These are phyloP conservation scores for barrel medic (Medicago truncatula) DNA, from an alignment of 306 rosid genomes.

Conservation along the genomic window DNA sequence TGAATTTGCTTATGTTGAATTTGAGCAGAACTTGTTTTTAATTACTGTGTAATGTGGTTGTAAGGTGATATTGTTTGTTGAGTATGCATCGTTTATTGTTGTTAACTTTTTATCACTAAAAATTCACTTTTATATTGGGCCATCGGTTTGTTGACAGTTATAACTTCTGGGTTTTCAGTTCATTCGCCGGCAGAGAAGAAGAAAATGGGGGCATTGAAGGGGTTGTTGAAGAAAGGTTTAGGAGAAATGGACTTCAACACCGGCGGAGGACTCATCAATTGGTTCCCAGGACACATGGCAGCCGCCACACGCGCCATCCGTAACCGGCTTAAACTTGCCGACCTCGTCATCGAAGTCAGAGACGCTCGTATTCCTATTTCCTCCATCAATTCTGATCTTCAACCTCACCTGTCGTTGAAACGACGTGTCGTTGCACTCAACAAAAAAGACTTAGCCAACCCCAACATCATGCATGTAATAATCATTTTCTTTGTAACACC, in stretches of 20 bases:
- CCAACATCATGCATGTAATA: slow-evolving; percentile 81
- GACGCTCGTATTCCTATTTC: slow-evolving; percentile 89
- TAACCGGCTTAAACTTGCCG: slow-evolving; percentile 74
- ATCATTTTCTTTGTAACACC: no score
- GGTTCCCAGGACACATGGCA: slow-evolving; percentile 98
- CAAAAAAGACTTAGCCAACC: slow-evolving; percentile 87
- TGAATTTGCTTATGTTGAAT: background rate
- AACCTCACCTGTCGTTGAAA: slow-evolving; percentile 67
- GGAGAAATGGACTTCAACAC: slow-evolving; percentile 81
- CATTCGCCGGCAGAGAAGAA: background rate
- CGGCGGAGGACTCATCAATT: slow-evolving; percentile 78
- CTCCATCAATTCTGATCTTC: slow-evolving; percentile 74
- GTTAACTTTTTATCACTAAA: no score
- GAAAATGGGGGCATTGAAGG: slow-evolving; percentile 54
- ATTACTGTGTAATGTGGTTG: background rate
- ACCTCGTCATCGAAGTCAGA: slow-evolving; percentile 85
- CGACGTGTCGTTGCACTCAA: slow-evolving; percentile 81
- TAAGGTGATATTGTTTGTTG: background rate
- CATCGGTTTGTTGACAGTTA: no score
- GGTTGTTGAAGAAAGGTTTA: slow-evolving; percentile 64
- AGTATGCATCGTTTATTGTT: background rate
- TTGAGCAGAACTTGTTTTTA: background rate
- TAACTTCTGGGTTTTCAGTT: no score
- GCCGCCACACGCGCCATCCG: slow-evolving; percentile 85
- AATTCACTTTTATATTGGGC: no score